Base-by-base conservation (phyloP, 2,329 filamentous ascomycete genomes). In the Aspergillus neoniger region DNA sequence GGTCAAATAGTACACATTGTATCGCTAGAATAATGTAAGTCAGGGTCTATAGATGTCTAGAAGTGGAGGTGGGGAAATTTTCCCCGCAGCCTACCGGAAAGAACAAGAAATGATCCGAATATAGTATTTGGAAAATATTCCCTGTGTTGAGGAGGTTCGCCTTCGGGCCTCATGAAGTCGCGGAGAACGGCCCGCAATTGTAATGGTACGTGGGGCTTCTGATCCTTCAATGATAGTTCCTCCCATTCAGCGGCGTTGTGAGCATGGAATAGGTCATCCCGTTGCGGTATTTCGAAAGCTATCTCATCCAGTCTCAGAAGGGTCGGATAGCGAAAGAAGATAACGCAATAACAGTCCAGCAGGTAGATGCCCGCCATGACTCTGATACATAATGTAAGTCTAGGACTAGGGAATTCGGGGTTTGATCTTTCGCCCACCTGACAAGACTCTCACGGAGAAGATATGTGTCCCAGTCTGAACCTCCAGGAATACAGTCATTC, bases 211-310 rank as follows among this genome's bases (percentile, higher is more conserved):
- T 8, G 21, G 32, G 32, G 12, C 2, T 19, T 2, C 19, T 6
- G 36, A 21, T 5, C 19, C 2, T 23, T 21, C 21, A 9, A 5
- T 12, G 5, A 39, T 9, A 41, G 19, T 15, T 25, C 19, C 51
- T 39, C 51, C 14, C 32, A 53, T 19, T 53, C 51, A 3, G 36
- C 2, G 6, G 36, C 14, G n/a, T 28, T 21, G 4, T 30, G 51
- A 10, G 51, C 36, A 25, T 53, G 7, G 21, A 28, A 53, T n/a
- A 53, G 8, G 14, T 53, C 32, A n/a, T 53, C 51, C 7, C 51
- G 21, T 23, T 28, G 32, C 1, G 51, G 51, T 12, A 53, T 53
- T 4, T 19, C 51, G 8, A 53, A 53, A 5, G 32, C 15, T 8
- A 17, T 21, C 36, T 53, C 51, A 14, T 21, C 19, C 15, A 41